Evolutionary conservation across 805 yeast species (phyloP), one percentile per base, ranked within the genome.

Genomic region (Starmerella apis): DNA sequence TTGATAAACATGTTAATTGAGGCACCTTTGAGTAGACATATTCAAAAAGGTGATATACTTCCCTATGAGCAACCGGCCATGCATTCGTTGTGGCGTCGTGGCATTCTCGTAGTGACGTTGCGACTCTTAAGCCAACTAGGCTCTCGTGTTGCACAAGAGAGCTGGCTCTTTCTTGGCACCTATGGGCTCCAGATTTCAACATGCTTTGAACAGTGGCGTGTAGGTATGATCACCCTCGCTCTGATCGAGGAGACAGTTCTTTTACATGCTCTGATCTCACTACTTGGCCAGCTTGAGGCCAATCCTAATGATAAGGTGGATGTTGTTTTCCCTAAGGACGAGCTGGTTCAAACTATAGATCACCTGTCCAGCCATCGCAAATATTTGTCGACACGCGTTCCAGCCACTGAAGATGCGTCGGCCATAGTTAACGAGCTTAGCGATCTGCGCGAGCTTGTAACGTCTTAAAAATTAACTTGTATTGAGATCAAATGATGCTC

Each of bases 281-380:
- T 81, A 39, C 63, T 86, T 52, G 18, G 19, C 6, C 20, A 20
- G 20, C 37, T 38, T 10, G 71, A 68, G 46, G 61, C 35, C 16
- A 48, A 38, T 39, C 27, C 39, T 11, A 43, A 37, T 19, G 54
- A 47, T 11, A 19, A 16, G 22, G 37, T 36, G 5, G 52, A 39
- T 11, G 33, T 47, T 6, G 18, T 36, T 20, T 47, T 53, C 28
- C 65, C 80, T 51, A 71, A 81, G 52, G 74, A 72, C n/a, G 77
- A 74, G 23, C 73, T 88, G 53, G 68, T 72, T 3, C 77, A 73
- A 38, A 77, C 81, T 10, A 67, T 87, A 50, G 81, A 77, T 49
- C 84, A 86, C 56, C 71, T 88, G 36, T 71, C 86, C 54, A 81
- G 88, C 24, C 96, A 88, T 65, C 95, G 95, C 13, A 86, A 86